Evolutionary conservation across 116 monocot genomes (phyloP).

Genomic region (Papilionanthe hybrid): DNA sequence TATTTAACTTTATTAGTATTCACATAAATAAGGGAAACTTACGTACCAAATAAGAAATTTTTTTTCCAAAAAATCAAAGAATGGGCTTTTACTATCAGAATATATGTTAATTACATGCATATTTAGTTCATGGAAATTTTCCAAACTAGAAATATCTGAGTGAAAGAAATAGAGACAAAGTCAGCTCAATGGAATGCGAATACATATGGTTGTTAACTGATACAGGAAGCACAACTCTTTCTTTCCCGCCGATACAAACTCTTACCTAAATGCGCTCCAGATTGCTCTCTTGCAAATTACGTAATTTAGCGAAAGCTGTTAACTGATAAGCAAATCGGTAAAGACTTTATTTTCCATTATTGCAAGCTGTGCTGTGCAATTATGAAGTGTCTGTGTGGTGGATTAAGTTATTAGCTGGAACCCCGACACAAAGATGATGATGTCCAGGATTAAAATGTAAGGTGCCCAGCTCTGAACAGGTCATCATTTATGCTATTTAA

Average conservation of each 20-base stretch:
- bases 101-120: too few species aligned
- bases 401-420: slow-evolving; percentile 2
- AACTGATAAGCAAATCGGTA: too few species aligned
- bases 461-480: background rate
- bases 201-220: background rate
- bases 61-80: too few species aligned
- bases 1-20: too few species aligned
- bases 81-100: too few species aligned
- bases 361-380: background rate
- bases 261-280: background rate
- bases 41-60: too few species aligned
- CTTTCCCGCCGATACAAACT: background rate
- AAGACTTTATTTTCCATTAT: background rate
- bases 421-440: background rate
- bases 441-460: background rate
- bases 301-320: too few species aligned
- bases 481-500: background rate
- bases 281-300: background rate
- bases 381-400: background rate
- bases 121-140: too few species aligned
- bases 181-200: background rate
- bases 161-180: background rate
- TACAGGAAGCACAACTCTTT: background rate
- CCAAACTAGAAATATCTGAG: too few species aligned
- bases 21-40: too few species aligned